Percentiles rank a stretch among this genome's conserved stretches.
These are phyloP conservation scores for Allodekkera sacchari DNA, from an alignment of 805 yeast species.

Conservation along the genomic window DNA sequence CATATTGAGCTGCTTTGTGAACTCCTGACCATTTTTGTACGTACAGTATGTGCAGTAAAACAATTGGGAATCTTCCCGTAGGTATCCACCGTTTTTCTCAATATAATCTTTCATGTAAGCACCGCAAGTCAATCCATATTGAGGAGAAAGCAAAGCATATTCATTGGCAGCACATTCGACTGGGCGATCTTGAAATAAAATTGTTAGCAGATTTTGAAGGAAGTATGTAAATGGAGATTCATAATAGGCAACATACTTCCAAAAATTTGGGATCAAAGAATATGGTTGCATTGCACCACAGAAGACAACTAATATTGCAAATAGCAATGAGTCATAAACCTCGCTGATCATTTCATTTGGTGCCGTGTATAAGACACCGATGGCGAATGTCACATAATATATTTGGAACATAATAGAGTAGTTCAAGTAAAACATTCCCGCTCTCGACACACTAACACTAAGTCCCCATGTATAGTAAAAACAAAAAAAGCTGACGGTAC, in stretches of 20 bases:
- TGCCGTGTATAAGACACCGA: constrained; percentile 33
- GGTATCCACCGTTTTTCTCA: constrained; percentile 35
- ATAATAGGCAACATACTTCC: constrained; percentile 37
- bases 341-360: constrained; percentile 37
- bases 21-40: constrained; percentile 15
- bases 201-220: constrained; percentile 33
- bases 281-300: constrained; percentile 37
- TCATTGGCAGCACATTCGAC: constrained; percentile 32
- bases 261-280: constrained; percentile 36
- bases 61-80: constrained; percentile 24
- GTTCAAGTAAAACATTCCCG: constrained; percentile 29
- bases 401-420: constrained; percentile 24
- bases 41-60: constrained; percentile 15
- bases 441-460: constrained; percentile 22
- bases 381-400: constrained; percentile 26
- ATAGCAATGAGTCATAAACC: constrained; percentile 31
- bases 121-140: constrained; percentile 42
- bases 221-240: constrained; percentile 41
- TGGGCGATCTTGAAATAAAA: constrained; percentile 30
- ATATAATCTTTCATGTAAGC: constrained; percentile 31
- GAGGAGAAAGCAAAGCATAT: constrained; percentile 31
- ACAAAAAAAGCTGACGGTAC: constrained; percentile 38
- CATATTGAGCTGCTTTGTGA: constrained; percentile 10
- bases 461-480: constrained; percentile 43
- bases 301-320: constrained; percentile 26